Evolutionary conservation across 768 basidiomycete species (phyloP).

Genomic region (Boletales sp.): DNA sequence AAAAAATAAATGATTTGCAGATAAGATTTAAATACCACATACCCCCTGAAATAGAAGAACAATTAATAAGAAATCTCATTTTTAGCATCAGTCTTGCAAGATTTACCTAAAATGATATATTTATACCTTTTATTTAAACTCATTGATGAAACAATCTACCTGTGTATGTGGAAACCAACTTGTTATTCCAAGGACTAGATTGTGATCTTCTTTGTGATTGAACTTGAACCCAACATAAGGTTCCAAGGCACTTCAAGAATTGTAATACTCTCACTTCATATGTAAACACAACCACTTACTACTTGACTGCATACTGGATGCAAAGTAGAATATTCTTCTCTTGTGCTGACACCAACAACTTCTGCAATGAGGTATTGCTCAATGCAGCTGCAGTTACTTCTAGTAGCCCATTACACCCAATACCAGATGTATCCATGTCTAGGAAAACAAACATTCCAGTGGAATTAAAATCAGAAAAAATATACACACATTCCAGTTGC

Average conservation of each 20-base stretch:
- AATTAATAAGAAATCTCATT: too few relatives aligned
- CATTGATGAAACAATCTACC: background rate
- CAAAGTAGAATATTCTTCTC: background rate
- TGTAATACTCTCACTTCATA: background rate
- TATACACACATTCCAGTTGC: background rate
- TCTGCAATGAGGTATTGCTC: background rate
- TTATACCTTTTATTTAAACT: too few relatives aligned
- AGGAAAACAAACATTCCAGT: background rate
- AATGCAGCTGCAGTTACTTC: background rate
- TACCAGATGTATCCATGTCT: background rate
- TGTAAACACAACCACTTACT: background rate
- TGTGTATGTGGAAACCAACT: background rate
- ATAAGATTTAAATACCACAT: too few relatives aligned
- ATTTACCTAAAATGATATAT: too few relatives aligned
- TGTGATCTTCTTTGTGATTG: background rate
- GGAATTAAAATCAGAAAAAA: background rate
- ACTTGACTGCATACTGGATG: background rate
- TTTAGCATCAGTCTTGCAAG: too few relatives aligned
- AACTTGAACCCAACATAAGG: background rate
- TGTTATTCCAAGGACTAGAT: background rate
- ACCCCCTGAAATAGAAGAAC: too few relatives aligned
- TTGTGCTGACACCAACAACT: background rate
- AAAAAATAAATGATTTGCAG: too few relatives aligned
- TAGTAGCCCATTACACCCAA: background rate
- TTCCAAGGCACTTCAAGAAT: background rate